Evolutionary conservation across 768 basidiomycete genomes (phyloP).

Genomic region (Psilocybe azurescens): DNA sequence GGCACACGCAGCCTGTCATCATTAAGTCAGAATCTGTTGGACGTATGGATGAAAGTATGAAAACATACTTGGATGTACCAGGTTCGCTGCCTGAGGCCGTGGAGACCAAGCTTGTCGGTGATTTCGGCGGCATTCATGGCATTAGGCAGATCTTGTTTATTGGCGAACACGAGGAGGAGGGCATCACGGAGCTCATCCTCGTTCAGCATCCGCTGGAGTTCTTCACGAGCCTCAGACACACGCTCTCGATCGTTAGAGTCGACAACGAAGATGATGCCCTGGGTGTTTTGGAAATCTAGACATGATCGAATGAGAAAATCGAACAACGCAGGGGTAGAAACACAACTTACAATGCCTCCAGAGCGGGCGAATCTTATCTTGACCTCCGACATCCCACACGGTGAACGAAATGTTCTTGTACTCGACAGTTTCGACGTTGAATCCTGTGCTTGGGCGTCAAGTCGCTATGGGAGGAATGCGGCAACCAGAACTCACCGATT

Average conservation of each 20-base stretch:
- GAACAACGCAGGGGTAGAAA: slow-evolving; percentile 22
- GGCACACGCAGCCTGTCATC: slow-evolving; percentile 88
- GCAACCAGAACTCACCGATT: slow-evolving; percentile 73
- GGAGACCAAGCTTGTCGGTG: slow-evolving; percentile 98
- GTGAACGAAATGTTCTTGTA: slow-evolving; percentile 99
- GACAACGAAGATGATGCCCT: slow-evolving; percentile 99
- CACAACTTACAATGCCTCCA: slow-evolving; percentile 96
- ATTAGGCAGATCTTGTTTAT: slow-evolving; percentile 99
- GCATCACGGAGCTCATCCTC: slow-evolving; percentile 99
- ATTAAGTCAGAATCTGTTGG: slow-evolving; percentile 16
- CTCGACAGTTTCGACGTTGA: slow-evolving; percentile 99
- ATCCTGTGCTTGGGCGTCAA: slow-evolving; percentile 61
- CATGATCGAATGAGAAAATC: slow-evolving; percentile 20
- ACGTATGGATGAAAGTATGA: slow-evolving; percentile 11
- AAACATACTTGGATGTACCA: slow-evolving; percentile 93
- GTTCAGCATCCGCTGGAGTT: slow-evolving; percentile 99
- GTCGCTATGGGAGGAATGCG: slow-evolving; percentile 14
- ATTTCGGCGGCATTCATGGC: slow-evolving; percentile 99
- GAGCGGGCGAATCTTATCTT: slow-evolving; percentile 99
- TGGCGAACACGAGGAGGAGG: slow-evolving; percentile 97
- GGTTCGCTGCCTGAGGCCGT: slow-evolving; percentile 94
- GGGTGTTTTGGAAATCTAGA: slow-evolving; percentile 99
- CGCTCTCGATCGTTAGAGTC: slow-evolving; percentile 99
- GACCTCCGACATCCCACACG: slow-evolving; percentile 99
- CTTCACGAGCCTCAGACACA: slow-evolving; percentile 98